Conservation (phyloP, 2,329 filamentous ascomycete species). For the Dryadomyces quercus-mongolicae region DNA sequence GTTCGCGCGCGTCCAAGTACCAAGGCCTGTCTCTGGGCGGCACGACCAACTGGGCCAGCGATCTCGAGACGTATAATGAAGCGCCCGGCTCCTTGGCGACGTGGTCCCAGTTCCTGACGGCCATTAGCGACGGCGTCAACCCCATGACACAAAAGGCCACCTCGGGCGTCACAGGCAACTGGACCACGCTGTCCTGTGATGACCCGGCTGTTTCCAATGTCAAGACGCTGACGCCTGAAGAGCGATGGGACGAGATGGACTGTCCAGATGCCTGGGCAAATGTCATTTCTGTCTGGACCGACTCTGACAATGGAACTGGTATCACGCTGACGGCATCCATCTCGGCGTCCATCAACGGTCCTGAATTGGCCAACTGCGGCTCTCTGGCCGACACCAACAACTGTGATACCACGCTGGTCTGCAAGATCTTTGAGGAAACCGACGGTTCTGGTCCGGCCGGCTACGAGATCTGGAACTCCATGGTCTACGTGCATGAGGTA, state of each 20-base stretch:
- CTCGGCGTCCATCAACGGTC: neutral
- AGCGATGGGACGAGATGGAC: neutral
- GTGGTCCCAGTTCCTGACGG: neutral
- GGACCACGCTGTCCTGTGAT: neutral
- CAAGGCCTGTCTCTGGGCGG: conserved; percentile 9
- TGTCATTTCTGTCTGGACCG: neutral
- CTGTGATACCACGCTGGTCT: conserved; percentile 3
- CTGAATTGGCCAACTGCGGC: conserved; percentile 1
- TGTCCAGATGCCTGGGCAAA: neutral
- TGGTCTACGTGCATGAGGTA: conserved; percentile 9
- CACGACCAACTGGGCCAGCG: conserved; percentile 16
- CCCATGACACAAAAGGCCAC: neutral
- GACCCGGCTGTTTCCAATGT: neutral
- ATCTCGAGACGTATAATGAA: conserved; percentile 9
- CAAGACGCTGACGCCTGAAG: neutral
- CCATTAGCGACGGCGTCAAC: neutral
- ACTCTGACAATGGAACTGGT: neutral
- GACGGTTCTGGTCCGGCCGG: conserved; percentile 10
- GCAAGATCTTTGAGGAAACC: neutral
- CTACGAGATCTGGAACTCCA: conserved; percentile 13
- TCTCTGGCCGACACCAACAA: neutral
- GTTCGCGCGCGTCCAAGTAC: conserved; percentile 8
- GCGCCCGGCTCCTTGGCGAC: no score
- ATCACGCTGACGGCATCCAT: conserved; percentile 11
- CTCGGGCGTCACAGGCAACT: neutral